Evolutionary conservation across 768 basidiomycete genomes (phyloP).

Genomic region (Mycena epipterygia): DNA sequence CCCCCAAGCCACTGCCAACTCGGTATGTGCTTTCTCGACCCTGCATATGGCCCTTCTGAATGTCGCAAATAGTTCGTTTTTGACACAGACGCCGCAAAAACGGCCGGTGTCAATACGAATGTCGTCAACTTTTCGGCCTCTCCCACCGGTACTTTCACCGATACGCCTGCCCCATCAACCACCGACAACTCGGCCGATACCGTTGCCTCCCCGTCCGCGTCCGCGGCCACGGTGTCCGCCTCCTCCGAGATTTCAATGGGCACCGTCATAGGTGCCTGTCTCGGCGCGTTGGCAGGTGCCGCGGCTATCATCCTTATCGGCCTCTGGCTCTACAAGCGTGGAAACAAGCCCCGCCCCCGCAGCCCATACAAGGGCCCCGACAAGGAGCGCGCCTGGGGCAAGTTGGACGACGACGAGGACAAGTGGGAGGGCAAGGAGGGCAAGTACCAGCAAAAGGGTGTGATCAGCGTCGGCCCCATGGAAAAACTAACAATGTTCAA

Average conservation of each 20-base stretch:
- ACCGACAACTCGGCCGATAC: constrained; percentile 23
- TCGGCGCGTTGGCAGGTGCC: constrained; percentile 71
- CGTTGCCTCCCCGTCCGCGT: constrained; percentile 21
- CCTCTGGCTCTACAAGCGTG: constrained; percentile 68
- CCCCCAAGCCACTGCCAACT: neutral
- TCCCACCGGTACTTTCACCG: constrained; percentile 22
- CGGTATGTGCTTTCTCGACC: too few relatives aligned
- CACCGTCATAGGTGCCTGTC: constrained; percentile 74
- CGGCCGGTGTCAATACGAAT: constrained; percentile 33
- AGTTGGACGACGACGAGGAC: constrained; percentile 65
- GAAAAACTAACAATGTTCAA: constrained; percentile 79
- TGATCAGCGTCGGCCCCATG: constrained; percentile 62
- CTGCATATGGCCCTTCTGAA: too few relatives aligned
- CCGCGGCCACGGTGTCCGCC: constrained; percentile 31
- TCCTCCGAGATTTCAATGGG: constrained; percentile 57
- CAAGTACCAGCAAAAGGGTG: constrained; percentile 56
- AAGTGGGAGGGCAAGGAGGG: constrained; percentile 57
- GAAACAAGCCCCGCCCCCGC: constrained; percentile 54
- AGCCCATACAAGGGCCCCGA: constrained; percentile 52
- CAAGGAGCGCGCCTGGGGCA: constrained; percentile 67
- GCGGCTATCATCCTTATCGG: constrained; percentile 64
- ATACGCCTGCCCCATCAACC: constrained; percentile 23
- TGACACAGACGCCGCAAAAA: constrained; percentile 38
- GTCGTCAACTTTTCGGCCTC: constrained; percentile 33
- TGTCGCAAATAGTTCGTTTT: too few relatives aligned